phyloP scores from a whole-genome alignment of 331 rosid species.

The Stylosanthes scabra region DNA sequence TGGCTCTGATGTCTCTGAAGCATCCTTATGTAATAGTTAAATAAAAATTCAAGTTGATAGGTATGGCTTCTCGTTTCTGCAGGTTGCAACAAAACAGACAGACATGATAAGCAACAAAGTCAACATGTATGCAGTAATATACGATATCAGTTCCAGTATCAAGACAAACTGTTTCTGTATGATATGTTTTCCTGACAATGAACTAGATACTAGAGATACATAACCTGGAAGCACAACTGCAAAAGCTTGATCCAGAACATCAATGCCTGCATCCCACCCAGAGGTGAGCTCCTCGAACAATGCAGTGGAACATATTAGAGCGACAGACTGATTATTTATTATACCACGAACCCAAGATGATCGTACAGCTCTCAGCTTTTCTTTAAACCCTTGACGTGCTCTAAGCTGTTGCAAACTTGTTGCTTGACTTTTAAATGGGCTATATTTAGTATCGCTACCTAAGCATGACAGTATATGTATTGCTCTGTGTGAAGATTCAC shows the following conservation, averaged over 20 bases:
- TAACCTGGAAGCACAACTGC: constrained; percentile 95
- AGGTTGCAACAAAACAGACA: constrained; percentile 40
- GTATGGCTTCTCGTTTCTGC: constrained; percentile 87
- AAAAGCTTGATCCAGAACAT: constrained; percentile 85
- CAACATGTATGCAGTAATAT: constrained; percentile 23
- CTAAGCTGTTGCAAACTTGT: constrained; percentile 81
- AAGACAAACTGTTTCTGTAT: constrained; percentile 21
- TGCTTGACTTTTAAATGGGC: constrained; percentile 71
- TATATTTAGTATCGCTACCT: constrained; percentile 73
- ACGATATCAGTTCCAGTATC: neutral
- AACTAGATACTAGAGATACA: constrained; percentile 30
- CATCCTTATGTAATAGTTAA: constrained; percentile 78
- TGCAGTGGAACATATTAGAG: constrained; percentile 84
- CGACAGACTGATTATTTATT: constrained; percentile 76
- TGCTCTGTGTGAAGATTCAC: constrained; percentile 61
- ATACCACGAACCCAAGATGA: constrained; percentile 79
- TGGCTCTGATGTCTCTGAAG: constrained; percentile 68
- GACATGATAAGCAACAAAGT: constrained; percentile 34
- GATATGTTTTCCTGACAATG: constrained; percentile 30
- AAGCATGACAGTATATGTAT: constrained; percentile 82
- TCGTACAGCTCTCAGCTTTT: constrained; percentile 66
- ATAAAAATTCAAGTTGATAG: constrained; percentile 78
- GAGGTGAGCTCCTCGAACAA: constrained; percentile 85
- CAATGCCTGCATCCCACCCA: constrained; percentile 75
- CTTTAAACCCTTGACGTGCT: constrained; percentile 94